phyloP scores from a whole-genome alignment of 179 eudicot genomes.

The Silene noctiflora region DNA sequence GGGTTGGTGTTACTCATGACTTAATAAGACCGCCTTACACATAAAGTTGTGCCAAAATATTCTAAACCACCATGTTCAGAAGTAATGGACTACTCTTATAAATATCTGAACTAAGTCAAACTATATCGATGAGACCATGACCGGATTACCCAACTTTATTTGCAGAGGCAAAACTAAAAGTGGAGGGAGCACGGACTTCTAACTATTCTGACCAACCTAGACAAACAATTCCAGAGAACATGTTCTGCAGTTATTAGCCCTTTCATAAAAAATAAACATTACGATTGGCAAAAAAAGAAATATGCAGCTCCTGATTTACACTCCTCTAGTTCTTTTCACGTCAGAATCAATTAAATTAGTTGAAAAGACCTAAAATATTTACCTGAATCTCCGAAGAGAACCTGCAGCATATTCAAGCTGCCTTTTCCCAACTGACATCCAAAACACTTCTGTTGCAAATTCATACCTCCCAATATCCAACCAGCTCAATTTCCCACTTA shows the following conservation, averaged over 20 bases:
- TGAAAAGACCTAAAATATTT: neutral
- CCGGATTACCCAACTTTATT: neutral
- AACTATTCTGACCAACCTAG: conserved; percentile 3
- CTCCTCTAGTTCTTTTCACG: neutral
- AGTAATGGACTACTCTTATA: neutral
- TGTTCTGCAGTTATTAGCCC: neutral
- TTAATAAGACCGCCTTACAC: too few relatives aligned
- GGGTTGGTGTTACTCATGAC: too few relatives aligned
- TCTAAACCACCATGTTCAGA: neutral
- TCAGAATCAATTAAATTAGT: neutral
- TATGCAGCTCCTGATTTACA: neutral
- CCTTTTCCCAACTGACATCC: conserved; percentile 43
- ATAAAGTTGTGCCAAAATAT: neutral
- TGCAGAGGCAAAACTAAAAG: neutral
- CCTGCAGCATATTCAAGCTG: conserved; percentile 44
- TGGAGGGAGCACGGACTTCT: neutral
- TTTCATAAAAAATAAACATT: too few relatives aligned
- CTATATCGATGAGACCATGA: neutral
- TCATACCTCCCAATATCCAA: conserved; percentile 37
- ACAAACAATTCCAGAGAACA: neutral
- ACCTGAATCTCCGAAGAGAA: conserved; percentile 40
- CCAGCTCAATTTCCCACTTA: conserved; percentile 38
- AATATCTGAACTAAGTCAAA: neutral
- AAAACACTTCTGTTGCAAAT: conserved; percentile 37
- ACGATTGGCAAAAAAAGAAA: too few relatives aligned